phyloP scores from a whole-genome alignment of 768 basidiomycete genomes.

The Suillus decipiens region DNA sequence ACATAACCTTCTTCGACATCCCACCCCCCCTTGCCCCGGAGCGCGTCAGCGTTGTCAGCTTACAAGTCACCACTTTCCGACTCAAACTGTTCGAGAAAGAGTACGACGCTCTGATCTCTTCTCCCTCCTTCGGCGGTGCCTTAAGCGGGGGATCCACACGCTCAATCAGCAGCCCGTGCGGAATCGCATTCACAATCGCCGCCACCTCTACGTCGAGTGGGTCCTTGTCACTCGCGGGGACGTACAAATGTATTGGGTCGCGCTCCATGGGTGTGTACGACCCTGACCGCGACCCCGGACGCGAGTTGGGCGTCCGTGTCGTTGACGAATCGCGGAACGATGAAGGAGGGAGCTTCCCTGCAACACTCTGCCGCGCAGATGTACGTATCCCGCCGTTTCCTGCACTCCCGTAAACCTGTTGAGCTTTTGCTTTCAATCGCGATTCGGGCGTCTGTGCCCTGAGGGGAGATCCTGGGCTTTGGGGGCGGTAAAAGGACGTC shows the following conservation, averaged over 20 bases:
- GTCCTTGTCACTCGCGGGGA: conserved; percentile 66
- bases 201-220: conserved; percentile 85
- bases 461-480: conserved; percentile 46
- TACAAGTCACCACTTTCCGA: conserved; percentile 75
- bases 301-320: conserved; percentile 56
- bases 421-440: conserved; percentile 56
- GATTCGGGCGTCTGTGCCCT: conserved; percentile 74
- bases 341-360: conserved; percentile 63
- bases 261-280: conserved; percentile 62
- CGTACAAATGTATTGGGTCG: conserved; percentile 60
- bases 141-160: conserved; percentile 79
- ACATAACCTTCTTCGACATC: conserved; percentile 84
- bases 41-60: conserved; percentile 76
- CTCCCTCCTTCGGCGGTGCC: conserved; percentile 64
- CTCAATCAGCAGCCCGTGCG: conserved; percentile 77
- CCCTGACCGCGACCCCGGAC: conserved; percentile 66
- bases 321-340: conserved; percentile 66
- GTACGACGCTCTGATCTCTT: conserved; percentile 85
- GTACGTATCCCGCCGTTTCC: conserved; percentile 32
- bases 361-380: conserved; percentile 37
- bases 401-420: conserved; percentile 53
- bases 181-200: conserved; percentile 67
- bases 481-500: conserved; percentile 65
- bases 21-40: conserved; percentile 47
- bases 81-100: conserved; percentile 73